Conservation (phyloP, 352 stramenopile species). For the Phytophthora tubulina region DNA sequence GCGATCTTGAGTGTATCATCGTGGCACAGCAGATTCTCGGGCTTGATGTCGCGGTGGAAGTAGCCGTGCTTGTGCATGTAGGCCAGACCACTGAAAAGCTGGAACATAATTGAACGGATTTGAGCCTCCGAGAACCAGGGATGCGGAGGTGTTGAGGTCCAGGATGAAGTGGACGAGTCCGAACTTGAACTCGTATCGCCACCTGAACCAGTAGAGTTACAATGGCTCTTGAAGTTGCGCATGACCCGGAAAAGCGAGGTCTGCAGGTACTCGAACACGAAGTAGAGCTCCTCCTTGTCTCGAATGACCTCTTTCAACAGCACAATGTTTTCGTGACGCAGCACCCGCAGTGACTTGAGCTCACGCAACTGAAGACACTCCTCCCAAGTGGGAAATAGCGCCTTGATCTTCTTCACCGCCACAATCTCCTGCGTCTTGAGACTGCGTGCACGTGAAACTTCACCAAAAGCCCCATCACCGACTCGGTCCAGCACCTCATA, state of each 20-base stretch:
- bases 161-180: slow-evolving; percentile 17
- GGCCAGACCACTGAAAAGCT: slow-evolving; percentile 78
- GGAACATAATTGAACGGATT: slow-evolving; percentile 81
- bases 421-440: slow-evolving; percentile 92
- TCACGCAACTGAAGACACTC: slow-evolving; percentile 86
- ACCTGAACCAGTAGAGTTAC: slow-evolving; percentile 57
- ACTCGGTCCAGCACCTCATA: slow-evolving; percentile 94
- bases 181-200: slow-evolving; percentile 33
- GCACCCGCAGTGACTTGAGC: slow-evolving; percentile 76
- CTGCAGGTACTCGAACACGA: slow-evolving; percentile 91
- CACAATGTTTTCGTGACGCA: slow-evolving; percentile 88
- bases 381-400: slow-evolving; percentile 82
- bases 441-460: slow-evolving; percentile 92
- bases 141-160: slow-evolving; percentile 21
- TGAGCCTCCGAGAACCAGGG: slow-evolving; percentile 68
- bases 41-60: slow-evolving; percentile 88
- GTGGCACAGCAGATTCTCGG: slow-evolving; percentile 75
- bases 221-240: slow-evolving; percentile 48
- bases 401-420: slow-evolving; percentile 90
- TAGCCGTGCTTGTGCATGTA: slow-evolving; percentile 89
- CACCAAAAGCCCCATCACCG: slow-evolving; percentile 94
- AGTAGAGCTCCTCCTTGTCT: slow-evolving; percentile 90
- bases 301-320: slow-evolving; percentile 88
- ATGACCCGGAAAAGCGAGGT: slow-evolving; percentile 84
- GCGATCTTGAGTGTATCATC: slow-evolving; percentile 80